Evolutionary conservation across 192 early-diverging fungal genomes (phyloP), one percentile per base, ranked within the genome.

Genomic region (Cetraspora pellucida): DNA sequence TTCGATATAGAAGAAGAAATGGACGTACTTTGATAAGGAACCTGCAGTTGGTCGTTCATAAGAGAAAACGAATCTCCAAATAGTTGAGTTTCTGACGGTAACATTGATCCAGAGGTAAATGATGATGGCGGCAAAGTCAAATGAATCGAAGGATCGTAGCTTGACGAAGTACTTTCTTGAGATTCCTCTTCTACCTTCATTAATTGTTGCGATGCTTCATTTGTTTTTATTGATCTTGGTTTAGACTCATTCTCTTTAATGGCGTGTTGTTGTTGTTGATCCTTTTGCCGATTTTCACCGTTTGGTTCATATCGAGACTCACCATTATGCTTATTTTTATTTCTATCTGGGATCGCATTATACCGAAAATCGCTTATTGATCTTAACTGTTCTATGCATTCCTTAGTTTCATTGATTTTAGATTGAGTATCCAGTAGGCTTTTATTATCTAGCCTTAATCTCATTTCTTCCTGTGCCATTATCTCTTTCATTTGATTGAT

Each of bases 381-480:
- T 70, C 30, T 70, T 70, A 70, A 52, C 30, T 52, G 68, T 70
- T 70, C 68, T 27, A 25, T 23, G 16, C 43, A 70, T 70, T 70
- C 68, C 27, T 70, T 70, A 16, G 49, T 8, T 70, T 70, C 46
- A 25, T 70, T 37, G 23, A 70, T 70, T 52, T 70, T 70, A 46
- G 25, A 23, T 70, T 50, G 68, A 47, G 25, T 52, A 52, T 70
- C 49, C 27, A 50, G 8, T 17, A 70, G 11, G 27, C 17, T 70
- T 50, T 70, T 70, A 21, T 70, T 52, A 37, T 70, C 68, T 13
- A 52, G 8, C 30, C 49, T 52, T 27, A 70, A 46, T 46, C 27
- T 70, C 46, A 37, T 52, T 23, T 70, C 68, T 70, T 70, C 68
- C 28, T 70, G 46, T n/a, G 44, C 25, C 10, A 70, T 52, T 30